Base-by-base conservation (phyloP, 306 rosid genomes). In the Cyamopsis tetragonoloba region DNA sequence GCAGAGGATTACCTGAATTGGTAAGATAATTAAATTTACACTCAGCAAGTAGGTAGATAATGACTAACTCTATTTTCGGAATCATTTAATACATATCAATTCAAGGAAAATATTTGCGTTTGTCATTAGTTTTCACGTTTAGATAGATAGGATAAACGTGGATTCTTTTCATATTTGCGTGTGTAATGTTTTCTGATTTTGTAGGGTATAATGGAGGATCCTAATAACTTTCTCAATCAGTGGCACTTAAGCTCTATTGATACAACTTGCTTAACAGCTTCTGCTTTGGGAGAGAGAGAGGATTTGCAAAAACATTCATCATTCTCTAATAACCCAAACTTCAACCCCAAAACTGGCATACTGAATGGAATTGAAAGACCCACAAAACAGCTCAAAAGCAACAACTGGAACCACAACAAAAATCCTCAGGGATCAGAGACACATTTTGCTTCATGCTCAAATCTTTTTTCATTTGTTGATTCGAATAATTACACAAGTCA, bases 151-250 rank as follows among this genome's bases (percentile, higher is more conserved):
- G n/a, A n/a, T n/a, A n/a, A n/a, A n/a, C n/a, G n/a, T n/a, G n/a
- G n/a, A n/a, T n/a, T n/a, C n/a, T n/a, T n/a, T n/a, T n/a, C n/a
- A n/a, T n/a, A n/a, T n/a, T n/a, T n/a, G n/a, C n/a, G 32, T 6
- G 35, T 15, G 23, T 34, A 7, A 51, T 54, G 7, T 19, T 63
- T 23, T 18, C 44, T 71, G 38, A 57, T 63, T 47, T 54, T 76
- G 58, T 79, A 87, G 96, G 91, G 83, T 64, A 15, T 71, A 37
- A 74, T 89, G 74, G 92, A 85, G 69, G 96, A 87, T 72, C 83
- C 82, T 48, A 70, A 48, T 48, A 70, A 48, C 72, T 81, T 80
- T 66, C 79, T 76, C 23, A 81, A 82, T 31, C 91, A 85, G 39
- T 87, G 89, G 92, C 84, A 81, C 68, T 72, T 83, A 76, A 77